Conservation (phyloP, 1,284 basidiomycete genomes). For the Irpex sp. region DNA sequence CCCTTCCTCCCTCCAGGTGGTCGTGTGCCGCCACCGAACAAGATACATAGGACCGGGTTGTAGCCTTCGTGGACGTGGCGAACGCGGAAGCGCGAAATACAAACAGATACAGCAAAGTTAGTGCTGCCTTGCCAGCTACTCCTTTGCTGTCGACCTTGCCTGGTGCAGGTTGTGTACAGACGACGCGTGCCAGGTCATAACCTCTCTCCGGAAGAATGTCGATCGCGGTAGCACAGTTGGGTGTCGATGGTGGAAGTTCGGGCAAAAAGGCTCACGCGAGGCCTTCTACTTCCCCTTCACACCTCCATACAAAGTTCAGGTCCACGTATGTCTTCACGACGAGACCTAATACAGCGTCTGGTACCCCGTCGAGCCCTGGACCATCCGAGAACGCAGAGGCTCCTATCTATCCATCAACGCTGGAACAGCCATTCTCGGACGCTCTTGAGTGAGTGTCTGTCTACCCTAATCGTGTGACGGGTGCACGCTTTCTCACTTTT, state of each 20-base stretch:
- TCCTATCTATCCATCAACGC: slow-evolving; percentile 6
- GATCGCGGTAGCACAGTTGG: neutral
- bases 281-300: neutral
- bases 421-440: slow-evolving; percentile 24
- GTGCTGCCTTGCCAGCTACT: neutral
- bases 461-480: neutral
- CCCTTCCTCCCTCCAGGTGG: neutral
- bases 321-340: slow-evolving; percentile 1
- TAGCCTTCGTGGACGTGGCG: too few relatives aligned
- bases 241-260: neutral
- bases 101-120: too few relatives aligned
- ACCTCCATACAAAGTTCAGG: neutral
- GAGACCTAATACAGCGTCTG: neutral
- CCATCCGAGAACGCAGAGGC: neutral
- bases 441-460: slow-evolving; percentile 16
- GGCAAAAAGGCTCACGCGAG: neutral
- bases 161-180: neutral
- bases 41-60: neutral
- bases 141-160: neutral
- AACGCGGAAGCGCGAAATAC: too few relatives aligned
- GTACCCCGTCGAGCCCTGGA: neutral
- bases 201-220: neutral
- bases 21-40: neutral
- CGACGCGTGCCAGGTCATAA: neutral
- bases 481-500: slow-evolving; percentile 1